Conservation (phyloP, 331 rosid species). For the Cydonia oblonga region DNA sequence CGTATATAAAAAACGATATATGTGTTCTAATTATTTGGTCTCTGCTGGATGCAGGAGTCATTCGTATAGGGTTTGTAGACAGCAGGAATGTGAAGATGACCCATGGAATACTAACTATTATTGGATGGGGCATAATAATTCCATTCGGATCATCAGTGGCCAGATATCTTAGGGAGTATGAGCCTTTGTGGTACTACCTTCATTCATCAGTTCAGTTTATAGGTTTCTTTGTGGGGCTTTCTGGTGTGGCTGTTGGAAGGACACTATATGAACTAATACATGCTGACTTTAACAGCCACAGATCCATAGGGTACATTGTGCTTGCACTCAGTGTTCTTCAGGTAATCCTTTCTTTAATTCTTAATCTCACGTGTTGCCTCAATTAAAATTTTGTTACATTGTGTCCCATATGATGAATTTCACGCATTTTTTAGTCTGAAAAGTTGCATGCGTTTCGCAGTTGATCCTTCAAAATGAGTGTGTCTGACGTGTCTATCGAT, state of each 20-base stretch:
- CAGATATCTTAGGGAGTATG: not conserved
- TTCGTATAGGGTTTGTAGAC: not conserved
- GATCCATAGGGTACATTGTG: not conserved
- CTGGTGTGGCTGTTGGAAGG: not conserved
- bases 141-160: not conserved
- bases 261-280: not conserved
- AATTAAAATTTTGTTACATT: too few relatives aligned
- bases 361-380: too few relatives aligned
- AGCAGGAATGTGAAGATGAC: not conserved
- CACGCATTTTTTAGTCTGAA: too few relatives aligned
- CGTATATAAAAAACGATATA: too few relatives aligned
- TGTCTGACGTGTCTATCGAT: too few relatives aligned
- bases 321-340: not conserved
- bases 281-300: not conserved
- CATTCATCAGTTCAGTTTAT: constrained; percentile 7
- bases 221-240: not conserved
- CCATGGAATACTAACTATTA: not conserved
- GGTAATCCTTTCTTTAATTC: not conserved
- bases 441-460: too few relatives aligned
- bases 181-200: not conserved
- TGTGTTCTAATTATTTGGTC: too few relatives aligned
- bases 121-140: constrained; percentile 1
- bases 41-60: not conserved
- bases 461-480: too few relatives aligned
- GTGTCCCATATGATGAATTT: too few relatives aligned